Percentiles rank a stretch among this genome's conserved stretches.
Conservation (phyloP, 208 protist species). For the Wallacemonas sp. region DNA sequence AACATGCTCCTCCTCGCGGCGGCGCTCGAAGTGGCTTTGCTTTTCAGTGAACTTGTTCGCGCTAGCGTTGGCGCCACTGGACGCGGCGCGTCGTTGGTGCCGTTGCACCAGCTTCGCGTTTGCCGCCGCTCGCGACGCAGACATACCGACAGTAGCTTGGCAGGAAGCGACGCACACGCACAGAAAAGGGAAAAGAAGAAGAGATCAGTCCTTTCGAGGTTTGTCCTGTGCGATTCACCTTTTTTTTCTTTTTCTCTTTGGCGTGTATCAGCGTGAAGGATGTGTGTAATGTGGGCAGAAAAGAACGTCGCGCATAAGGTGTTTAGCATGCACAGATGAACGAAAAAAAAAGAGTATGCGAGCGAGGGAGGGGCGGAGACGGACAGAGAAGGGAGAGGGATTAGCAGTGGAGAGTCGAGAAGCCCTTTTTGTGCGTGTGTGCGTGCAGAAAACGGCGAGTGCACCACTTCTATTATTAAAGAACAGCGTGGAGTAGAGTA, state of each 20-base stretch:
- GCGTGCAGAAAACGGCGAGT: too few species aligned
- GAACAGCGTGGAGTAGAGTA: too few species aligned
- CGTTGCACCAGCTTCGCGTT: constrained; percentile 56
- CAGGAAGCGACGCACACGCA: background rate
- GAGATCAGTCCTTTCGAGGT: constrained; percentile 2
- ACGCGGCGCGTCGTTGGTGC: constrained; percentile 39
- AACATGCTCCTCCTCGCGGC: constrained; percentile 67
- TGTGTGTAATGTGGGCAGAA: too few species aligned
- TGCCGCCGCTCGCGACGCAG: constrained; percentile 30
- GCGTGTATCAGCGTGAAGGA: too few species aligned
- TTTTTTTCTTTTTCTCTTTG: too few species aligned
- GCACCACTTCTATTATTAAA: background rate
- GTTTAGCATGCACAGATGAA: too few species aligned
- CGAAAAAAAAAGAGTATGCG: too few species aligned
- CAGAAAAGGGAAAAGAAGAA: constrained; percentile 12
- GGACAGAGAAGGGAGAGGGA: background rate
- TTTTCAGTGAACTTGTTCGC: constrained; percentile 63
- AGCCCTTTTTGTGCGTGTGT: background rate
- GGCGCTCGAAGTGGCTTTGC: constrained; percentile 77
- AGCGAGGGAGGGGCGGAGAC: too few species aligned
- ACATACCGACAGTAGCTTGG: constrained; percentile 12
- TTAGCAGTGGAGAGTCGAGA: background rate
- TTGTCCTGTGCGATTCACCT: background rate
- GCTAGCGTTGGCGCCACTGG: constrained; percentile 32
- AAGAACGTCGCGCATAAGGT: too few species aligned